phyloP scores from a whole-genome alignment of 1,284 basidiomycete genomes.

The Peniophora sp. region DNA sequence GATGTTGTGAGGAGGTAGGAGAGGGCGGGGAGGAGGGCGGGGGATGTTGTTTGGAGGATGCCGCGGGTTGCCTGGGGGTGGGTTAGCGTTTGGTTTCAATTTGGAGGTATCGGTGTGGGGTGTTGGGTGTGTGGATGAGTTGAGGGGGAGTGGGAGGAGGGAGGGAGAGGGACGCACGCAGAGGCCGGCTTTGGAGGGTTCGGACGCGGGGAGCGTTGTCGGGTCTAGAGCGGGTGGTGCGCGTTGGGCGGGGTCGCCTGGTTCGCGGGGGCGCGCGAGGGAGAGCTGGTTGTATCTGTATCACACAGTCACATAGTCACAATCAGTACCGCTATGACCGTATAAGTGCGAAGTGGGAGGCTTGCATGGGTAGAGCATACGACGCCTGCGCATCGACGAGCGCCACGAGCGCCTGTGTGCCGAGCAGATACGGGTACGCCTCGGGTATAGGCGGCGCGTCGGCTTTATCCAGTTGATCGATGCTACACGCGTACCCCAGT shows the following conservation, averaged over 20 bases:
- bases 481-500: constrained; percentile 38
- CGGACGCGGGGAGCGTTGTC: constrained; percentile 46
- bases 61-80: constrained; percentile 24
- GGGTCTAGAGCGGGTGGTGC: constrained; percentile 73
- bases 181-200: constrained; percentile 48
- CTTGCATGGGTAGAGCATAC: constrained; percentile 52
- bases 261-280: constrained; percentile 55
- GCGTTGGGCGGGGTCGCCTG: constrained; percentile 57
- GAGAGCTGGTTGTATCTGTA: constrained; percentile 49
- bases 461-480: constrained; percentile 93
- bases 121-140: no score
- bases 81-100: no score
- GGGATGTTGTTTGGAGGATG: constrained; percentile 86
- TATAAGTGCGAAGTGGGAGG: no score
- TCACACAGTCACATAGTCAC: no score
- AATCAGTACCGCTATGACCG: no score
- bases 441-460: constrained; percentile 91
- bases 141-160: no score
- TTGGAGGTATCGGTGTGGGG: no score
- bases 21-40: constrained; percentile 81
- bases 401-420: constrained; percentile 81
- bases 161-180: constrained; percentile 1
- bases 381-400: constrained; percentile 84
- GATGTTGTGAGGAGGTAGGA: constrained; percentile 88
- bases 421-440: constrained; percentile 86